Percentiles rank a stretch among this genome's conserved stretches.
Evolutionary conservation across 768 basidiomycete genomes (phyloP).

Genomic region (Chalciporus sphaerocephalus): DNA sequence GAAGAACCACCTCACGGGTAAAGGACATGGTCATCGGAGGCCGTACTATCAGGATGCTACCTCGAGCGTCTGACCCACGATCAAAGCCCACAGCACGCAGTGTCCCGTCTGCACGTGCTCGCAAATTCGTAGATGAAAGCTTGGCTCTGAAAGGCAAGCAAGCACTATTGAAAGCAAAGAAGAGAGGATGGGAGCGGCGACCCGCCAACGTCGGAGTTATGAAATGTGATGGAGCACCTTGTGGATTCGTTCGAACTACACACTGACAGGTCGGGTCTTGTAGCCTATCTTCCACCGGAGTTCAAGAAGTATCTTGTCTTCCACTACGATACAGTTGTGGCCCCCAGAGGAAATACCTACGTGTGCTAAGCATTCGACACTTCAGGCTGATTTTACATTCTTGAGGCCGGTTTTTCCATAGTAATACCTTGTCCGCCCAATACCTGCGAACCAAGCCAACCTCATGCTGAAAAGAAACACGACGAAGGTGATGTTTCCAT

Average conservation of each 20-base stretch:
- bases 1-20: slow-evolving; percentile 30
- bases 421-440: slow-evolving; percentile 45
- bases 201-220: slow-evolving; percentile 57
- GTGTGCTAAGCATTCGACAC: background rate
- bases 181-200: slow-evolving; percentile 53
- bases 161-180: slow-evolving; percentile 32
- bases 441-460: slow-evolving; percentile 52
- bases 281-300: background rate
- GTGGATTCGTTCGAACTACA: slow-evolving; percentile 36
- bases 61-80: slow-evolving; percentile 24
- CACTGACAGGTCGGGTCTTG: slow-evolving; percentile 1
- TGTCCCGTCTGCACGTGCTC: slow-evolving; percentile 45
- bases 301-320: background rate
- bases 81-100: slow-evolving; percentile 38
- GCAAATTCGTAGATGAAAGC: slow-evolving; percentile 49
- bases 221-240: slow-evolving; percentile 50
- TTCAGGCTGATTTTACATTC: slow-evolving; percentile 14
- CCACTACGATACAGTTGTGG: background rate
- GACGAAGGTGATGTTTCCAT: slow-evolving; percentile 70
- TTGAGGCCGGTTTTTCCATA: slow-evolving; percentile 25
- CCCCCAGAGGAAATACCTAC: background rate
- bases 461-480: slow-evolving; percentile 53
- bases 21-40: slow-evolving; percentile 61
- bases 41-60: slow-evolving; percentile 49
- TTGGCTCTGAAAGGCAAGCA: slow-evolving; percentile 43